Conservation (phyloP, 2,329 filamentous ascomycete species). For the Xylaria sp. region DNA sequence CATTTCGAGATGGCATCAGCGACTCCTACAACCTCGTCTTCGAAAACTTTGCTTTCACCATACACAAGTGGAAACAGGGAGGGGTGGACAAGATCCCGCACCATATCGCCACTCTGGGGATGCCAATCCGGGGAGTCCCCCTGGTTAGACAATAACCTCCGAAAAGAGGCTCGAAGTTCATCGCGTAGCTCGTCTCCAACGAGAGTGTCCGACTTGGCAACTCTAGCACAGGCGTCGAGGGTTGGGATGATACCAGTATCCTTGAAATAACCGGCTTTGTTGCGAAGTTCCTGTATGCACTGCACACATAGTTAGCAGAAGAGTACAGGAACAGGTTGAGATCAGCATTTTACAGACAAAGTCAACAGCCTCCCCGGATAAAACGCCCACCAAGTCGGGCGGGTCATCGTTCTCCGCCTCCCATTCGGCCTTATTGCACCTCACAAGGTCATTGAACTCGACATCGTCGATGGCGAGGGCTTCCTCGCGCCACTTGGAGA, state of each 20-base stretch:
- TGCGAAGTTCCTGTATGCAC: constrained; percentile 50
- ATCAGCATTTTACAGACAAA: constrained; percentile 18
- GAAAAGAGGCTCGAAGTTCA: constrained; percentile 43
- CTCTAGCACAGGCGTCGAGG: constrained; percentile 45
- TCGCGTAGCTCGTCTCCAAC: constrained; percentile 39
- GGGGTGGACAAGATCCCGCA: constrained; percentile 62
- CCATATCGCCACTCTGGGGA: constrained; percentile 53
- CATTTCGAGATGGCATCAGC: constrained; percentile 30
- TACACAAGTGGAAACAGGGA: constrained; percentile 61
- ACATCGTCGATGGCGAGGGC: constrained; percentile 31
- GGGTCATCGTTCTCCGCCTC: neutral
- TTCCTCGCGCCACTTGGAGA: constrained; percentile 39
- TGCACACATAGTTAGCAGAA: constrained; percentile 2
- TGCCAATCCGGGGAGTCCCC: constrained; percentile 55
- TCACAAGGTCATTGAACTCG: constrained; percentile 1
- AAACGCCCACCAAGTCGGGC: constrained; percentile 11
- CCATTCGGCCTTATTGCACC: neutral
- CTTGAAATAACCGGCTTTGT: constrained; percentile 52
- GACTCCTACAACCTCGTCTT: constrained; percentile 35
- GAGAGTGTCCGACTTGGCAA: constrained; percentile 57
- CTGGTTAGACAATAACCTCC: constrained; percentile 48
- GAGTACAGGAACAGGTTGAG: neutral
- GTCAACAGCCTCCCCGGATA: constrained; percentile 27
- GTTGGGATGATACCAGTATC: constrained; percentile 45
- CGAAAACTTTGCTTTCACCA: constrained; percentile 42